A percentile compares a stretch with the other conserved stretches of the same genome.
phyloP scores from a whole-genome alignment of 2,329 filamentous ascomycete species.

The Blastomyces silverae region DNA sequence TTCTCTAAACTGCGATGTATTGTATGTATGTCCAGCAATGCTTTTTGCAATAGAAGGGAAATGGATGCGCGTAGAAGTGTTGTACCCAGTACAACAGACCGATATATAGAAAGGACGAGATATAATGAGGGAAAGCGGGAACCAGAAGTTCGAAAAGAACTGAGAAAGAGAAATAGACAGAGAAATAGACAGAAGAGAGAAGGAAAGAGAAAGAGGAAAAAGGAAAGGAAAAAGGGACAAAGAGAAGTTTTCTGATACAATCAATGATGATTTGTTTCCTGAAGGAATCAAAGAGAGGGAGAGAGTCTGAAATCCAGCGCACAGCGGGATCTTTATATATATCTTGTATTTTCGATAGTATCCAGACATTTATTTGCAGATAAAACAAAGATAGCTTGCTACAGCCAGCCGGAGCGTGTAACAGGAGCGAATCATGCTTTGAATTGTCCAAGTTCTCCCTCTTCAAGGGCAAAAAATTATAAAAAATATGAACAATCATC shows the following conservation, averaged over 20 bases:
- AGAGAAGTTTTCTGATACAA: background rate
- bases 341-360: background rate
- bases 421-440: background rate
- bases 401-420: background rate
- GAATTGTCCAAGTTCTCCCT: background rate
- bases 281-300: background rate
- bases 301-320: background rate
- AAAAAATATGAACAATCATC: no score
- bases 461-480: background rate
- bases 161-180: background rate
- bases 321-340: background rate
- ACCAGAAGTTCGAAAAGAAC: background rate
- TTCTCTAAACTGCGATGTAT: background rate
- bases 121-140: conserved; percentile 14
- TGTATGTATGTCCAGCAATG: background rate
- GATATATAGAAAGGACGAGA: conserved; percentile 1
- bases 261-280: background rate
- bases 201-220: background rate
- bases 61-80: background rate
- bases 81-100: conserved; percentile 10
- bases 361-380: background rate
- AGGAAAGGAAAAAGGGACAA: background rate
- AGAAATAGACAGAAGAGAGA: background rate
- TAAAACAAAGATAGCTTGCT: background rate
- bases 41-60: background rate